A percentile compares a stretch with the other conserved stretches of the same genome.
phyloP scores from a whole-genome alignment of 495 filamentous ascomycete genomes.

The Aspergillus diversus region DNA sequence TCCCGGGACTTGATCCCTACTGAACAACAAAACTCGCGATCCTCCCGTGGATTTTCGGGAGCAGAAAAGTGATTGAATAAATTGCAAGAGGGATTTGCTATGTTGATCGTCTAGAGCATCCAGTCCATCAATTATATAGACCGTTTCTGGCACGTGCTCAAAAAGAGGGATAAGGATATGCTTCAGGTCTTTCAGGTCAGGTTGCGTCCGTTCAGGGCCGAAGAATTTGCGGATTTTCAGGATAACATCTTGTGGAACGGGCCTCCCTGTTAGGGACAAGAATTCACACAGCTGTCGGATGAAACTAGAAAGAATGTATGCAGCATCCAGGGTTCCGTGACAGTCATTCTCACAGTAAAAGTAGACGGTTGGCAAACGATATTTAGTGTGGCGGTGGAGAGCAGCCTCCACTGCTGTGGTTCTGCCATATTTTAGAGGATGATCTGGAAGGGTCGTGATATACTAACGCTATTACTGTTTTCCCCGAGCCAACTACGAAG shows the following conservation, averaged over 20 bases:
- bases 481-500: conserved; percentile 32
- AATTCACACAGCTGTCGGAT: conserved; percentile 23
- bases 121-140: conserved; percentile 27
- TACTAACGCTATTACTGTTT: conserved; percentile 33
- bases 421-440: too few species aligned
- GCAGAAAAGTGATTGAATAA: conserved; percentile 13
- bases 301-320: conserved; percentile 23
- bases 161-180: conserved; percentile 24
- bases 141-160: conserved; percentile 11
- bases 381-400: too few species aligned
- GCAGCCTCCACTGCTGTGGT: too few species aligned
- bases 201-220: conserved; percentile 16
- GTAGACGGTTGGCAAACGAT: too few species aligned
- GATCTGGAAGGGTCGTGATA: neutral
- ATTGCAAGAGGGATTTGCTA: conserved; percentile 8
- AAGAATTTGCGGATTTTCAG: neutral
- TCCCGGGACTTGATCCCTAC: conserved; percentile 29
- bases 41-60: neutral
- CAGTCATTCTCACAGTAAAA: conserved; percentile 20
- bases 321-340: neutral
- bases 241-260: conserved; percentile 1
- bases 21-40: conserved; percentile 24
- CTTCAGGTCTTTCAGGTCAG: conserved; percentile 27
- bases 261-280: conserved; percentile 1
- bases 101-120: conserved; percentile 17